Percentiles rank a stretch among this genome's conserved stretches.
phyloP scores from a whole-genome alignment of 2,329 filamentous ascomycete species.

The Hypoxylon sp. region DNA sequence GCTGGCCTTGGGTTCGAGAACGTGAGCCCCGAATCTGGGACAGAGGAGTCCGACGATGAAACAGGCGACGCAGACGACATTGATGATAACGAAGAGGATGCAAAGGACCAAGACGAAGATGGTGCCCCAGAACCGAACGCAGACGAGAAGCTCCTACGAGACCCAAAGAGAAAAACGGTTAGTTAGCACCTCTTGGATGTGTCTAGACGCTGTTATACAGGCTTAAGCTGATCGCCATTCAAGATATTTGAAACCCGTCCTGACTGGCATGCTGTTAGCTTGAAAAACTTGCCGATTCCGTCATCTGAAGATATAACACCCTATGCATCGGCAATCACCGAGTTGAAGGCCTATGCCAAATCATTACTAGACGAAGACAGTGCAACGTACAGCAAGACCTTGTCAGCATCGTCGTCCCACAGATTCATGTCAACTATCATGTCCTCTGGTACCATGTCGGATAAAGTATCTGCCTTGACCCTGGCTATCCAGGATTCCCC shows the following conservation, averaged over 20 bases:
- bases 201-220: background rate
- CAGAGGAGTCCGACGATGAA: conserved; percentile 49
- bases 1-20: conserved; percentile 58
- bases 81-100: conserved; percentile 49
- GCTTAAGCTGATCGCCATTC: conserved; percentile 22
- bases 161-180: conserved; percentile 51
- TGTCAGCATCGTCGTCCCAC: conserved; percentile 84
- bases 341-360: conserved; percentile 74
- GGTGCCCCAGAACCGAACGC: conserved; percentile 34
- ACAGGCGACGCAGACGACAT: conserved; percentile 42
- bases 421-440: conserved; percentile 98
- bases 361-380: conserved; percentile 81
- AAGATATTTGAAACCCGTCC: conserved; percentile 65
- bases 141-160: conserved; percentile 43
- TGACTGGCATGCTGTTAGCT: conserved; percentile 62
- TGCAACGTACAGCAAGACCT: conserved; percentile 74
- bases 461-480: conserved; percentile 95
- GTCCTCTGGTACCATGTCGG: conserved; percentile 92
- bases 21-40: conserved; percentile 50
- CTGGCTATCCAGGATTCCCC: conserved; percentile 96
- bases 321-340: conserved; percentile 54
- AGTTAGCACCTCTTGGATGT: conserved; percentile 47
- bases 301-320: conserved; percentile 55
- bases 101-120: conserved; percentile 45
- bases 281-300: conserved; percentile 54